Conservation (phyloP, 1,284 basidiomycete genomes). For the Apiotrichum veenhuisii region DNA sequence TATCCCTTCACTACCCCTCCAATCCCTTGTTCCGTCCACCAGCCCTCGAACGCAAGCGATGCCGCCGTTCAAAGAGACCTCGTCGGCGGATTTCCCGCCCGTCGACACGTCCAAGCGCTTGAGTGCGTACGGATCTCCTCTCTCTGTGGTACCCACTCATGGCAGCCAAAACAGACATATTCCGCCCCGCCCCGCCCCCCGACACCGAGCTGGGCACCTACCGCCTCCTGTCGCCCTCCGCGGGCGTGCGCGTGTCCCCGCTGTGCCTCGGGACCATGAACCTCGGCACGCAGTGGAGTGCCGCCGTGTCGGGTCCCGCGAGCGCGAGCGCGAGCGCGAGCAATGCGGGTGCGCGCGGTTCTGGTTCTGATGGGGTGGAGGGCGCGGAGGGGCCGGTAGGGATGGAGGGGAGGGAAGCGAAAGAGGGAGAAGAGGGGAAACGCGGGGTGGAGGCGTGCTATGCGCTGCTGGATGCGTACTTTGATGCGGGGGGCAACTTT, state of each 20-base stretch:
- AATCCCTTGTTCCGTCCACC: no score
- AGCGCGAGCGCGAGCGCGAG: not conserved
- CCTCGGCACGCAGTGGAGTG: conserved; percentile 52
- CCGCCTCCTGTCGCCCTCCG: conserved; percentile 52
- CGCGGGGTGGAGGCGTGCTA: no score
- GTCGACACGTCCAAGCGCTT: not conserved
- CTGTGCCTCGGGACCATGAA: conserved; percentile 55
- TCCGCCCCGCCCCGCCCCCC: conserved; percentile 20
- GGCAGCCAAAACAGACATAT: no score
- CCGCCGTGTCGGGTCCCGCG: conserved; percentile 19
- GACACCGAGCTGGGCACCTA: conserved; percentile 40
- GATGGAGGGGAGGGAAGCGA: no score
- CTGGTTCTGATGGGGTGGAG: no score
- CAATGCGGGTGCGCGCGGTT: no score
- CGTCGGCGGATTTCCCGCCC: conserved; percentile 11
- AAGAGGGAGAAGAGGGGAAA: no score
- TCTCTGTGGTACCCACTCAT: no score
- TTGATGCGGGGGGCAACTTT: conserved; percentile 43
- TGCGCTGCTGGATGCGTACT: conserved; percentile 45
- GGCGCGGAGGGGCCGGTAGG: no score
- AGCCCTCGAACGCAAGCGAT: not conserved
- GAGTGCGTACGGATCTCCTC: no score
- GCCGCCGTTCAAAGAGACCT: conserved; percentile 6
- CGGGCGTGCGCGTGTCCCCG: conserved; percentile 53
- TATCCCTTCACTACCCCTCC: no score